A percentile compares a stretch with the other conserved stretches of the same genome.
Evolutionary conservation across 108 stramenopile species (phyloP).

Genomic region (Cyclostephanos tholiformis): DNA sequence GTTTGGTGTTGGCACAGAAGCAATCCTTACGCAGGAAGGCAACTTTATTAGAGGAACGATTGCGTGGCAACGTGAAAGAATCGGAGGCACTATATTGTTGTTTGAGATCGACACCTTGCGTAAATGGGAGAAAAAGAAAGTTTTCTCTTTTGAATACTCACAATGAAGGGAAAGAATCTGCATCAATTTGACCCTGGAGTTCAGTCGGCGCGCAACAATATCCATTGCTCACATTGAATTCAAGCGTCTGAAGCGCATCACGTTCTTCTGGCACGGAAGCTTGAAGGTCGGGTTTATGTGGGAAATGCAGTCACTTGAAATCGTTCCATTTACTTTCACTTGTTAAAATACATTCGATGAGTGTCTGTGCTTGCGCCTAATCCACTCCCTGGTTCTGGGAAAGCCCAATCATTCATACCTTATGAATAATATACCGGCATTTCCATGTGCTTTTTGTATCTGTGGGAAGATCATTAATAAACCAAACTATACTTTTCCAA

Average conservation of each 20-base stretch:
- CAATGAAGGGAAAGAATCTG: not conserved
- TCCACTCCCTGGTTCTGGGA: no score
- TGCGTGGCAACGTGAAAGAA: slow-evolving; percentile 45
- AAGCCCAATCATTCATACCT: no score
- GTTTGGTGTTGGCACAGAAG: not conserved
- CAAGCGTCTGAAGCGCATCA: not conserved
- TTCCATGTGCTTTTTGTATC: no score
- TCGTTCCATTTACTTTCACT: not conserved
- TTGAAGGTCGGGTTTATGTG: not conserved
- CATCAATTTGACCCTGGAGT: no score
- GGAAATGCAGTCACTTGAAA: not conserved
- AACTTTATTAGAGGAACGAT: slow-evolving; percentile 27
- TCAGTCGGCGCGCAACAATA: not conserved
- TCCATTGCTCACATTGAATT: not conserved
- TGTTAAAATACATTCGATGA: no score
- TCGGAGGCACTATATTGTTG: slow-evolving; percentile 34
- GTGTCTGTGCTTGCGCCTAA: no score
- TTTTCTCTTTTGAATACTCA: slow-evolving; percentile 15
- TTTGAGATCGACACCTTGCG: slow-evolving; percentile 33
- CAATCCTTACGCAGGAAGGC: slow-evolving; percentile 5
- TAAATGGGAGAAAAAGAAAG: slow-evolving; percentile 29
- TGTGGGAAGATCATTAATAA: no score
- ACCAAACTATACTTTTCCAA: no score
- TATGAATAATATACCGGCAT: no score
- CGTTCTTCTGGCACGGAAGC: not conserved